These are phyloP conservation scores for Helotiales sp. DNA, from an alignment of 2,329 filamentous ascomycete genomes.

Conservation along the genomic window DNA sequence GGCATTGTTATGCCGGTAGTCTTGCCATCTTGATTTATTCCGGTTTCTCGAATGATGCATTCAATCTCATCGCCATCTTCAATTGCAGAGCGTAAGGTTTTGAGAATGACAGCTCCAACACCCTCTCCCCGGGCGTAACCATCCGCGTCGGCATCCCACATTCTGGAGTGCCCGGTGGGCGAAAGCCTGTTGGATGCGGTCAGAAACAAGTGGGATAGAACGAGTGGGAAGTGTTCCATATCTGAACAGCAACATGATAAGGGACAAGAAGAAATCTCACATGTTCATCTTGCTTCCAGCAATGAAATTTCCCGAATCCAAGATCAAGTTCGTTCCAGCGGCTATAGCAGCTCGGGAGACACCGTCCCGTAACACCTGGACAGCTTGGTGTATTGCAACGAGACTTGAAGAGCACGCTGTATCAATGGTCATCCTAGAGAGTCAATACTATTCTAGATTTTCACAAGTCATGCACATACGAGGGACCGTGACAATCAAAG, in stretches of 20 bases:
- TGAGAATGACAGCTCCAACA: conserved; percentile 24
- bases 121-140: conserved; percentile 50
- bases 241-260: no score
- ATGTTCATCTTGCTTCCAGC: not conserved
- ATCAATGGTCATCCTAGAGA: not conserved
- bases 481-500: no score
- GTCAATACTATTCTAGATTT: no score
- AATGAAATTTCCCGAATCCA: not conserved
- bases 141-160: conserved; percentile 30
- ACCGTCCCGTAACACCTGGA: conserved; percentile 18
- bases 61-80: conserved; percentile 49
- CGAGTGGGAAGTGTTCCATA: no score
- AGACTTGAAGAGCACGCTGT: not conserved
- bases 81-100: conserved; percentile 46
- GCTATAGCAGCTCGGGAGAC: conserved; percentile 17
- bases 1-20: conserved; percentile 57
- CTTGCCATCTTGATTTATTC: conserved; percentile 51
- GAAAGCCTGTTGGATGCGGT: conserved; percentile 9
- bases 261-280: no score
- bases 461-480: no score
- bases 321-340: conserved; percentile 23
- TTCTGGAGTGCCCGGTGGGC: conserved; percentile 40
- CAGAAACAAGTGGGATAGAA: no score
- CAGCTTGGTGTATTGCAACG: not conserved
- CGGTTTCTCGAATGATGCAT: conserved; percentile 47